Evolutionary conservation across 345 rosid genomes (phyloP), one percentile per base, ranked within the genome.

Genomic region (Camelina hispida): DNA sequence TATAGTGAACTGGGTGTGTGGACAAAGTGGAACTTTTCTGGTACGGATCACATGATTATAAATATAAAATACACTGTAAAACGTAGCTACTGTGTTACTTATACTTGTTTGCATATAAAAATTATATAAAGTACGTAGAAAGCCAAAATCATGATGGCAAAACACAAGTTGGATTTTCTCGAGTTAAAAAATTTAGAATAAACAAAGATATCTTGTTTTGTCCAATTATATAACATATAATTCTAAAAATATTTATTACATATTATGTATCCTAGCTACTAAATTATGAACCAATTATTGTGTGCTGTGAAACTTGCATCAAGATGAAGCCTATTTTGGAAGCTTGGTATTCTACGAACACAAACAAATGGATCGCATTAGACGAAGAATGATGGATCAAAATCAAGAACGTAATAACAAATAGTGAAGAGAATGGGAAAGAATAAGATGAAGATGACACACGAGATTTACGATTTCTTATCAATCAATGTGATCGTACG

Each of bases 21-120:
- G 59, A 74, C 78, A 38, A 66, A 66, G 32, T 48, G 20, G 66
- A 66, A 16, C 71, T 74, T 66, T 73, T 4, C 20, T 59, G 35
- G 58, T 47, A 65, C 48, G 64, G 71, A 7, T 54, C 65, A 54
- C n/a, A 65, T 44, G 70, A 18, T 63, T 14, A 40, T 62, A 42
- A 30, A 53, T 17, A 40, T 9, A 38, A 38, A 14, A 44, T 44
- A 73, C 17, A 37, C 8, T 48, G 37, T 55, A 35, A 57, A 57
- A 34, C 43, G 32, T 69, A 43, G 30, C 20, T 13, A 57, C 17
- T 56, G 2, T 68, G 30, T 14, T n/a, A 7, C 16, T 43, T 28
- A 57, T 30, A 28, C 12, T 57, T 70, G 20, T 28, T 28, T 47
- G 32, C 28, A 11, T 16, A 47, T 38, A 15, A 38, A 17, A n/a